A percentile compares a stretch with the other conserved stretches of the same genome.
Conservation (phyloP, 495 filamentous ascomycete species). For the Melanomma pulvis-pyrius region DNA sequence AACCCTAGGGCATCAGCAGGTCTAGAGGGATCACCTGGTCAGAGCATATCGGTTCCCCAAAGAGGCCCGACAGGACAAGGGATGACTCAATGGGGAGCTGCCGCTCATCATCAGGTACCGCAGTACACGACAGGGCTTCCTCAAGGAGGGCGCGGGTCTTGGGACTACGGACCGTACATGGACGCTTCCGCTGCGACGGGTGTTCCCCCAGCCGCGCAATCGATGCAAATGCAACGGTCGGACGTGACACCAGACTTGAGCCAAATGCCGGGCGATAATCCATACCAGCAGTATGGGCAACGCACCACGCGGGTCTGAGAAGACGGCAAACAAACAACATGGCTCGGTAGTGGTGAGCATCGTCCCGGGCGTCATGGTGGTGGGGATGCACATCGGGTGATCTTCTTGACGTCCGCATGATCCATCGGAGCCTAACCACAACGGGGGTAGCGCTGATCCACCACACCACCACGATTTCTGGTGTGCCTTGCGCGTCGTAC, state of each 20-base stretch:
- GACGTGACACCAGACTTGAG: slow-evolving; percentile 28
- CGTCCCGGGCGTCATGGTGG: slow-evolving; percentile 15
- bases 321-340: neutral
- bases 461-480: slow-evolving; percentile 14
- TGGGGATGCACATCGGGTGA: slow-evolving; percentile 28
- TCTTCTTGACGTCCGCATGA: slow-evolving; percentile 19
- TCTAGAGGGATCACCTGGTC: slow-evolving; percentile 36
- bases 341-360: slow-evolving; percentile 6
- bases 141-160: slow-evolving; percentile 27
- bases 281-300: slow-evolving; percentile 39
- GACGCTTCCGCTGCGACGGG: slow-evolving; percentile 21
- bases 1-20: slow-evolving; percentile 36
- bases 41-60: slow-evolving; percentile 29
- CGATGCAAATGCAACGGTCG: slow-evolving; percentile 37
- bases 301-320: slow-evolving; percentile 36
- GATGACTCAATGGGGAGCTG: slow-evolving; percentile 36
- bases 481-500: slow-evolving; percentile 19
- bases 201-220: slow-evolving; percentile 33
- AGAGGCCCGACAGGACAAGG: slow-evolving; percentile 22
- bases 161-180: slow-evolving; percentile 36
- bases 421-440: slow-evolving; percentile 14
- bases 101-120: slow-evolving; percentile 28
- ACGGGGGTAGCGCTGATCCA: slow-evolving; percentile 10
- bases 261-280: slow-evolving; percentile 28
- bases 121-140: slow-evolving; percentile 28